Percentiles rank a stretch among this genome's conserved stretches.
Evolutionary conservation across 177 flowering plant species (phyloP).

Genomic region (Tripterygium wilfordii): DNA sequence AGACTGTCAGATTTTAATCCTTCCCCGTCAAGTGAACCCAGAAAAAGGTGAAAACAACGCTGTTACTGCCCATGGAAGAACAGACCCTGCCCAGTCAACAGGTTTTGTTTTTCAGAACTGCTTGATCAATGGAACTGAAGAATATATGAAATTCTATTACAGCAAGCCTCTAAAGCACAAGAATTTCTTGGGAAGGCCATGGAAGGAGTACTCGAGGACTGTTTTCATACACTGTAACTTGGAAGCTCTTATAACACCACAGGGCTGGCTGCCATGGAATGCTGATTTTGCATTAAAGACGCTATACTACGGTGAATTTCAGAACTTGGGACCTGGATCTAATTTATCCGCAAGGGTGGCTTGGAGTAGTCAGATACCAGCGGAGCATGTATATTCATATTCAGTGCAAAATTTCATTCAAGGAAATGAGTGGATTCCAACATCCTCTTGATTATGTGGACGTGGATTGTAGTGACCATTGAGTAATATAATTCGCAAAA

Average conservation of each 20-base stretch:
- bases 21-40: constrained; percentile 48
- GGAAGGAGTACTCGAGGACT: constrained; percentile 75
- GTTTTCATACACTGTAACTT: constrained; percentile 48
- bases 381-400: constrained; percentile 34
- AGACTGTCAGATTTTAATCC: constrained; percentile 44
- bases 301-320: constrained; percentile 63
- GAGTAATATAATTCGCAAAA: too few relatives aligned
- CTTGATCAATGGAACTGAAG: constrained; percentile 57
- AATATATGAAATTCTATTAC: constrained; percentile 44
- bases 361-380: constrained; percentile 68
- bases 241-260: constrained; percentile 38
- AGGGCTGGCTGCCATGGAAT: constrained; percentile 76
- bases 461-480: neutral
- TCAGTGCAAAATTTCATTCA: constrained; percentile 63
- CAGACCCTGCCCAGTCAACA: constrained; percentile 61
- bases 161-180: constrained; percentile 48
- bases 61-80: constrained; percentile 68
- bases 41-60: constrained; percentile 64
- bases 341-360: constrained; percentile 32
- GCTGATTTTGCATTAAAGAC: constrained; percentile 59
- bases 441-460: constrained; percentile 10
- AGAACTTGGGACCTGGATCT: constrained; percentile 55
- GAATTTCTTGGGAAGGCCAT: constrained; percentile 76
- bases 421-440: constrained; percentile 55
- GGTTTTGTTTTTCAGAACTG: constrained; percentile 68